Evolutionary conservation across 345 rosid species (phyloP).

Genomic region (Gossypium arboreum): DNA sequence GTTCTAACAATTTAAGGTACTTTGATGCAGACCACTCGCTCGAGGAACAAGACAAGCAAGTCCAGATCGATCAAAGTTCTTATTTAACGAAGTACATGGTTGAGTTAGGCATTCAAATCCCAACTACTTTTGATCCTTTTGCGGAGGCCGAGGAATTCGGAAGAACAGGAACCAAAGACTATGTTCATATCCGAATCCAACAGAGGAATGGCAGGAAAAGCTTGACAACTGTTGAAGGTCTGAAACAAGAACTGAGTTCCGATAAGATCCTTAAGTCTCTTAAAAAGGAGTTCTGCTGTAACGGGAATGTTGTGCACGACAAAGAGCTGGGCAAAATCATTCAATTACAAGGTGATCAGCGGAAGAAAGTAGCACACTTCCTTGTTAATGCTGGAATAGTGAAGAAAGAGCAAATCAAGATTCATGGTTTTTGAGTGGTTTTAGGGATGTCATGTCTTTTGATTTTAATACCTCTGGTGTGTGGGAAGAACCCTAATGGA

Average conservation of each 20-base stretch:
- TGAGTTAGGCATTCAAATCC: slow-evolving; percentile 55
- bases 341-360: slow-evolving; percentile 95
- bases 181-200: slow-evolving; percentile 68
- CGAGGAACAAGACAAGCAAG: neutral
- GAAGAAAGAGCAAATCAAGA: neutral
- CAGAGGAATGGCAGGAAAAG: slow-evolving; percentile 84
- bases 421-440: neutral
- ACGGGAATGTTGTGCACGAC: slow-evolving; percentile 85
- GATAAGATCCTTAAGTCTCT: slow-evolving; percentile 74
- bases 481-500: neutral
- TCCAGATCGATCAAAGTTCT: slow-evolving; percentile 14
- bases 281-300: slow-evolving; percentile 81
- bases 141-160: slow-evolving; percentile 53
- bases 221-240: slow-evolving; percentile 69
- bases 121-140: slow-evolving; percentile 63
- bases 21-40: no score
- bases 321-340: slow-evolving; percentile 82
- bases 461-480: neutral
- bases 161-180: slow-evolving; percentile 52
- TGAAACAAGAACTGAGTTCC: slow-evolving; percentile 62
- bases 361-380: slow-evolving; percentile 69
- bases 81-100: slow-evolving; percentile 66
- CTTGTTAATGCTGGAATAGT: slow-evolving; percentile 59
- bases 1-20: no score
- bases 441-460: neutral